Conservation (phyloP, 2,329 filamentous ascomycete species). For the Onygena corvina region DNA sequence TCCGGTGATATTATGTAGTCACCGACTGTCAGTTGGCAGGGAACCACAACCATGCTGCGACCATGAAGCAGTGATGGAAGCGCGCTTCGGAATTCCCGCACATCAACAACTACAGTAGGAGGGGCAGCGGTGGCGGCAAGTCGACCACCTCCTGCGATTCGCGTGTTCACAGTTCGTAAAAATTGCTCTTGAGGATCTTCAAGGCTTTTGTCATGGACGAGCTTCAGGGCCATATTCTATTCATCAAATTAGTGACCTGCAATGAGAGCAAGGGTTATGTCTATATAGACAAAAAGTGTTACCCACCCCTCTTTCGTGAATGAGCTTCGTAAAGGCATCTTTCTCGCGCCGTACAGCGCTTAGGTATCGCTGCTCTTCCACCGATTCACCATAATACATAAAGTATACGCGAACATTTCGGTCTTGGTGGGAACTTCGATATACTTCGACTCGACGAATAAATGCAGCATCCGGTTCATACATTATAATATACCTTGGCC, state of each 20-base stretch:
- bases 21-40: conserved; percentile 90
- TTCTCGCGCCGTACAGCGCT: conserved; percentile 87
- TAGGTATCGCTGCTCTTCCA: conserved; percentile 90
- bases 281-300: no score
- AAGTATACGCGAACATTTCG: conserved; percentile 88
- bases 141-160: conserved; percentile 85
- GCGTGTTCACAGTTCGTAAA: conserved; percentile 86
- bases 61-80: conserved; percentile 85
- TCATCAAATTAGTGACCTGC: background rate
- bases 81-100: conserved; percentile 89
- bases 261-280: background rate
- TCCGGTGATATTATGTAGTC: conserved; percentile 88
- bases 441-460: conserved; percentile 87
- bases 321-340: conserved; percentile 86
- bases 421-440: conserved; percentile 84
- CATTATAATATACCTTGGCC: conserved; percentile 93
- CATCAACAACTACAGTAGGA: conserved; percentile 84
- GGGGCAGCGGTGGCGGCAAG: conserved; percentile 73
- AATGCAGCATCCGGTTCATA: conserved; percentile 94
- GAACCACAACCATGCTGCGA: conserved; percentile 74
- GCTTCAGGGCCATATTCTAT: conserved; percentile 71
- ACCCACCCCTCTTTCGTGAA: conserved; percentile 69
- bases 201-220: conserved; percentile 59
- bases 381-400: conserved; percentile 86
- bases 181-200: conserved; percentile 85